Conservation (phyloP, 192 early-diverging fungal genomes). For the Linnemannia exigua region DNA sequence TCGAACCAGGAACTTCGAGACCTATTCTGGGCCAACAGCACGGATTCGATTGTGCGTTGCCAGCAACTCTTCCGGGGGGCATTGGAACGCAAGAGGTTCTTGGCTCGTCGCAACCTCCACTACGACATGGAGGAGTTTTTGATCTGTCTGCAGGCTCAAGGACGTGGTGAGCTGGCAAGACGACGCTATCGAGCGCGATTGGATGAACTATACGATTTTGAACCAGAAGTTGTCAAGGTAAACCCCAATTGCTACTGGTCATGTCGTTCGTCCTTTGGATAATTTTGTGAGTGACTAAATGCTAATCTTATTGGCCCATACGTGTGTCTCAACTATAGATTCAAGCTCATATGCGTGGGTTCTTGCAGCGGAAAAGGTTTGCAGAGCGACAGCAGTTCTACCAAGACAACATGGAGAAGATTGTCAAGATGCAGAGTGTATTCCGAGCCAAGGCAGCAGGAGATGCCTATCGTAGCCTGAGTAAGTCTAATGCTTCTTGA, state of each 20-base stretch:
- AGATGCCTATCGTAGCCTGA: conserved; percentile 79
- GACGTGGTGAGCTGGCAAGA: conserved; percentile 69
- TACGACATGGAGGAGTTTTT: conserved; percentile 47
- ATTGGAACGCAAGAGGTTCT: conserved; percentile 47
- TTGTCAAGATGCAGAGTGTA: conserved; percentile 84
- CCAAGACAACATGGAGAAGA: conserved; percentile 74
- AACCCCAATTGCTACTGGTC: not conserved
- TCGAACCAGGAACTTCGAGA: conserved; percentile 57
- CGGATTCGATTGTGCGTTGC: conserved; percentile 30
- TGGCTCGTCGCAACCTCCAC: conserved; percentile 34
- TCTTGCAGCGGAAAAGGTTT: conserved; percentile 72
- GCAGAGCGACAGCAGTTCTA: conserved; percentile 70
- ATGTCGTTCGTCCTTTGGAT: not conserved
- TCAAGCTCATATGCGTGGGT: conserved; percentile 79
- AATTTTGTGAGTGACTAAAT: not conserved
- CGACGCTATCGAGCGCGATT: conserved; percentile 66
- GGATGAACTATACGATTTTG: conserved; percentile 63
- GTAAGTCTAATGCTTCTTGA: conserved; percentile 40
- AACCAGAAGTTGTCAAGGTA: conserved; percentile 64
- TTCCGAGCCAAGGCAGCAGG: conserved; percentile 76
- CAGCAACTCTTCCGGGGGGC: conserved; percentile 47
- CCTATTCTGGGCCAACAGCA: conserved; percentile 49
- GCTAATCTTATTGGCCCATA: not conserved
- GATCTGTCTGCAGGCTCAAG: conserved; percentile 66
- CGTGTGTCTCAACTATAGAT: conserved; percentile 44